Base-by-base conservation (phyloP, 805 yeast species). In the Yarrowia porcina region DNA sequence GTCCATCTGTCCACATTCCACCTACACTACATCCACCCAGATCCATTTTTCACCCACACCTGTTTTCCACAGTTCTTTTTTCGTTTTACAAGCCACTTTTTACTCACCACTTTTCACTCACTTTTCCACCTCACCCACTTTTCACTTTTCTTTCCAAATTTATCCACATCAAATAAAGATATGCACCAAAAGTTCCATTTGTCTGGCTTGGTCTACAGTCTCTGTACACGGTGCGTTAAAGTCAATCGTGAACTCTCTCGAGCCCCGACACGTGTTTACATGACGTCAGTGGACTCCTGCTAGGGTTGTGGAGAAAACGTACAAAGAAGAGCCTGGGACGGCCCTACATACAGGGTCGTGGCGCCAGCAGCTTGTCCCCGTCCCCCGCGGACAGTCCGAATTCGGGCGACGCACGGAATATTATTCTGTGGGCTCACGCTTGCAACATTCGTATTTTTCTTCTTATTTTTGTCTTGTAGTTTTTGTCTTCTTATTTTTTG, bases 201-300 rank as follows among this genome's bases (percentile, higher is more conserved):
- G n/a, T n/a, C n/a, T n/a, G n/a, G n/a, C n/a, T n/a, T n/a, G n/a
- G n/a, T n/a, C n/a, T n/a, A n/a, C 21, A 10, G n/a, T 10, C 39
- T 12, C 6, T 17, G 13, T 38, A n/a, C 10, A 11, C 23, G 28
- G n/a, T 41, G 44, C 32, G 54, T 30, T 47, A 49, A 49, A 49
- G 56, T 49, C 56, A 49, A 49, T 49, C 56, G 56, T 21, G 7
- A 33, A 49, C 39, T 49, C 28, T 49, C 35, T 12, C 12, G n/a
- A n/a, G 8, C 36, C 13, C 36, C 39, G 39, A 49, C 56, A 49
- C 56, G 56, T 49, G 56, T 49, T 49, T 32, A 20, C 39, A 32
- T 49, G 56, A 49, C 56, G 56, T 49, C 56, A 49, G 56, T 1
- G 23, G 10, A 11, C 4, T 23, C 23, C 4, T 10, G n/a, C 20